A percentile compares a stretch with the other conserved stretches of the same genome.
These are phyloP conservation scores for Lactarius indigo DNA, from an alignment of 768 basidiomycete genomes.

Conservation along the genomic window DNA sequence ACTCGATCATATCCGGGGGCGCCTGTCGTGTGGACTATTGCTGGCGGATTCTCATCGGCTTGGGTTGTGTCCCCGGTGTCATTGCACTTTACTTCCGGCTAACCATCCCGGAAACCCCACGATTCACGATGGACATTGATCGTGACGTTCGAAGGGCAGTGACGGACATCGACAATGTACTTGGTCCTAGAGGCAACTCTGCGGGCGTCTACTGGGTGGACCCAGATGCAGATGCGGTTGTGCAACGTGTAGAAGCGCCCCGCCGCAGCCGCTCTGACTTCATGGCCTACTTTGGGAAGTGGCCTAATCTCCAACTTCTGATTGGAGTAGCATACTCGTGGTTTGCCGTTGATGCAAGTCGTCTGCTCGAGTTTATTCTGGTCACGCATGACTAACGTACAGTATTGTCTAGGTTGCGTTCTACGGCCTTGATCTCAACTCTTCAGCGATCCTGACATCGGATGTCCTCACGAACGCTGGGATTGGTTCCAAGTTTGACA, in stretches of 20 bases:
- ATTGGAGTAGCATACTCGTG: slow-evolving; percentile 78
- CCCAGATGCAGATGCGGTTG: slow-evolving; percentile 51
- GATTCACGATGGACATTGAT: slow-evolving; percentile 90
- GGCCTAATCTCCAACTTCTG: slow-evolving; percentile 75
- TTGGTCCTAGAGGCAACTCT: slow-evolving; percentile 35
- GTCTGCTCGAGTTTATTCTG: slow-evolving; percentile 26
- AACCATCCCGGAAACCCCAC: slow-evolving; percentile 89
- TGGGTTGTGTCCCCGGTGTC: slow-evolving; percentile 78
- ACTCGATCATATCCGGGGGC: slow-evolving; percentile 45
- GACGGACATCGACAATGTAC: slow-evolving; percentile 65
- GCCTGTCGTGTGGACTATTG: slow-evolving; percentile 60
- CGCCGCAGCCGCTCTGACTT: slow-evolving; percentile 69
- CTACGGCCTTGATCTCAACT: slow-evolving; percentile 86
- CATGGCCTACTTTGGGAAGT: slow-evolving; percentile 56
- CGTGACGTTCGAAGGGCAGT: slow-evolving; percentile 72
- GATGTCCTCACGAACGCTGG: slow-evolving; percentile 41
- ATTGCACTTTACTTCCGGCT: slow-evolving; percentile 89
- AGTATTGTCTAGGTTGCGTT: slow-evolving; percentile 66
- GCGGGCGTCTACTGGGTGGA: slow-evolving; percentile 44
- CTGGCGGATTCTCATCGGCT: slow-evolving; percentile 87
- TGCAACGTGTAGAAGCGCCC: slow-evolving; percentile 64
- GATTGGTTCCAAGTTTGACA: slow-evolving; percentile 50
- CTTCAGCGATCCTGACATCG: slow-evolving; percentile 63
- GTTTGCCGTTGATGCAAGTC: slow-evolving; percentile 80
- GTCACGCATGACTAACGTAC: not conserved